Evolutionary conservation across 306 rosid genomes (phyloP), one percentile per base, ranked within the genome.

Genomic region (Hylodesmum podocarpum): DNA sequence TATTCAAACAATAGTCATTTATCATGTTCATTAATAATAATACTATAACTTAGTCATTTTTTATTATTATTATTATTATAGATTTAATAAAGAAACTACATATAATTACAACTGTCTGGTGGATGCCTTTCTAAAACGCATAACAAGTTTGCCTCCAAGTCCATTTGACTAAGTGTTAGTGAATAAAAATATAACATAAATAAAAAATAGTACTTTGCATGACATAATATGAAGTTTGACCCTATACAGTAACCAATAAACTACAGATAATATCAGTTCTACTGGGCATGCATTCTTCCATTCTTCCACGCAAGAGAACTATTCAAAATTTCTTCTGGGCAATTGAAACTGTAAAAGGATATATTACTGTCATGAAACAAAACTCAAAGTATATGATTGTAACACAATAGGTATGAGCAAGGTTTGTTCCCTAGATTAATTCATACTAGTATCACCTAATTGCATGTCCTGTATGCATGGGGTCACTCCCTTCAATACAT

Each of bases 141-240:
- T 88, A 72, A 95, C 90, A 86, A 95, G 95, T 84, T 88, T 89
- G 27, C 89, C 90, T 65, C 96, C 99, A 12, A 97, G 73, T 92
- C 97, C 83, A 88, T 92, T 82, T 94, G 93, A 79, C 97, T 95
- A 82, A 95, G 92, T 28, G 97, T 95, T 67, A 95, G 97, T 95
- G 92, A 88, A 83, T 50, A 7, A 55, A 67, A 41, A 62, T 55
- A 85, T 70, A 73, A 64, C 14, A 54, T n/a, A n/a, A n/a, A 12
- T n/a, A n/a, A n/a, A 57, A 72, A 41, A 63, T 37, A 77, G 54
- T 25, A 33, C 18, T 55, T 46, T 47, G n/a, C n/a, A n/a, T n/a
- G n/a, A n/a, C n/a, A n/a, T n/a, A n/a, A n/a, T n/a, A n/a, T n/a
- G n/a, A n/a, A n/a, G n/a, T n/a, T n/a, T n/a, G n/a, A n/a, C n/a